phyloP scores from a whole-genome alignment of 768 basidiomycete genomes.

The Rhodocollybia butyracea region DNA sequence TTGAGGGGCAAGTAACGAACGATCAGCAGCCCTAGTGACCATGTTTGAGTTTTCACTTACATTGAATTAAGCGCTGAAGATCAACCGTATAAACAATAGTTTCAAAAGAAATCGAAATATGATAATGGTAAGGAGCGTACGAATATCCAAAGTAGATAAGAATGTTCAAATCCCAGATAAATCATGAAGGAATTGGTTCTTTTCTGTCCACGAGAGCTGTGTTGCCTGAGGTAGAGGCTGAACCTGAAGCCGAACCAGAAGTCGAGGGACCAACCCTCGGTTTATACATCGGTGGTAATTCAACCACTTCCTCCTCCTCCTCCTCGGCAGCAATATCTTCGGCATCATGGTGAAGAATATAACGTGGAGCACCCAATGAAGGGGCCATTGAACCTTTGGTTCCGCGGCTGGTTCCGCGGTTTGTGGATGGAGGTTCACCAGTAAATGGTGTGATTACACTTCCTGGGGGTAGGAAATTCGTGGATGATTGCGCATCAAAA shows the following conservation, averaged over 20 bases:
- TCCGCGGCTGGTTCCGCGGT: not conserved
- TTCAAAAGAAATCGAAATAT: too few species aligned
- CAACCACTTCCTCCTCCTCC: conserved; percentile 52
- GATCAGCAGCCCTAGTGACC: too few species aligned
- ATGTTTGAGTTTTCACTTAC: too few species aligned
- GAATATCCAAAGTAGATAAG: too few species aligned
- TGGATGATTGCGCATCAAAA: not conserved
- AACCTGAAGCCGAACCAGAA: not conserved
- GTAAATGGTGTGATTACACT: not conserved
- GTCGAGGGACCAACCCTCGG: too few species aligned
- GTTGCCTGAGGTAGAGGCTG: too few species aligned
- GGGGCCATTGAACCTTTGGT: not conserved
- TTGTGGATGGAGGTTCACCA: not conserved
- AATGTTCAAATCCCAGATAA: not conserved
- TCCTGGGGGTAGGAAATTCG: not conserved
- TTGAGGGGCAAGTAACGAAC: too few species aligned
- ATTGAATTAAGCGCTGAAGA: too few species aligned
- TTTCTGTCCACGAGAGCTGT: not conserved
- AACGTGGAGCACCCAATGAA: conserved; percentile 44
- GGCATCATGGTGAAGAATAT: conserved; percentile 66
- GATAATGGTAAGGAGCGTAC: too few species aligned
- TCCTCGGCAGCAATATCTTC: conserved; percentile 49
- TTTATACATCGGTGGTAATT: conserved; percentile 74
- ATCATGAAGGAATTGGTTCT: not conserved
- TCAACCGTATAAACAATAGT: too few species aligned